Conservation (phyloP, 768 basidiomycete genomes). For the Sporobolomyces pararoseus region DNA sequence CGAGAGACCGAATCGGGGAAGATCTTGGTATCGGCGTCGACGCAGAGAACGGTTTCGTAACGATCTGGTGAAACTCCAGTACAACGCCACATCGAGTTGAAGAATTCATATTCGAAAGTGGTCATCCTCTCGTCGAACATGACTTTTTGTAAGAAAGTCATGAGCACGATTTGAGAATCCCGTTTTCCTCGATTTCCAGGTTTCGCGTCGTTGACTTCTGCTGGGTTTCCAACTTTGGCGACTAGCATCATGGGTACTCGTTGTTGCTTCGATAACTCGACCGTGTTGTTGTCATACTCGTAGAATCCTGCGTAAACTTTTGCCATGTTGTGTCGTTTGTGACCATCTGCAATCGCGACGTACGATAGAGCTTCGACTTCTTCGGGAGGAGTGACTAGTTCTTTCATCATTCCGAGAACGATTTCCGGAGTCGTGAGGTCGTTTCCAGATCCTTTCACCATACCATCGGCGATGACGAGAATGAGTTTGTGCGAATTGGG, state of each 20-base stretch:
- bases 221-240: slow-evolving; percentile 89
- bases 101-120: slow-evolving; percentile 98
- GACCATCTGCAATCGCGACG: slow-evolving; percentile 98
- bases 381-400: slow-evolving; percentile 69
- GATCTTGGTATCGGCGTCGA: slow-evolving; percentile 60
- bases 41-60: slow-evolving; percentile 77
- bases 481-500: slow-evolving; percentile 96
- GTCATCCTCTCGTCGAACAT: slow-evolving; percentile 99
- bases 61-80: slow-evolving; percentile 94
- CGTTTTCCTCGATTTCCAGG: slow-evolving; percentile 99
- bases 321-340: slow-evolving; percentile 99
- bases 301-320: slow-evolving; percentile 98
- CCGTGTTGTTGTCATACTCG: slow-evolving; percentile 82
- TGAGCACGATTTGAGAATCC: slow-evolving; percentile 94
- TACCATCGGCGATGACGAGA: slow-evolving; percentile 92
- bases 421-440: slow-evolving; percentile 87
- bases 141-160: slow-evolving; percentile 97
- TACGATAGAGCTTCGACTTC: slow-evolving; percentile 94
- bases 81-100: slow-evolving; percentile 93
- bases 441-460: slow-evolving; percentile 95
- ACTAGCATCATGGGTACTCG: slow-evolving; percentile 93
- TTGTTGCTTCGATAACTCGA: slow-evolving; percentile 89
- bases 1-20: slow-evolving; percentile 96
- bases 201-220: slow-evolving; percentile 81
- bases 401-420: slow-evolving; percentile 93